These are phyloP conservation scores for Medakamo hakoo DNA, from an alignment of 139 green algal species.

Conservation along the genomic window DNA sequence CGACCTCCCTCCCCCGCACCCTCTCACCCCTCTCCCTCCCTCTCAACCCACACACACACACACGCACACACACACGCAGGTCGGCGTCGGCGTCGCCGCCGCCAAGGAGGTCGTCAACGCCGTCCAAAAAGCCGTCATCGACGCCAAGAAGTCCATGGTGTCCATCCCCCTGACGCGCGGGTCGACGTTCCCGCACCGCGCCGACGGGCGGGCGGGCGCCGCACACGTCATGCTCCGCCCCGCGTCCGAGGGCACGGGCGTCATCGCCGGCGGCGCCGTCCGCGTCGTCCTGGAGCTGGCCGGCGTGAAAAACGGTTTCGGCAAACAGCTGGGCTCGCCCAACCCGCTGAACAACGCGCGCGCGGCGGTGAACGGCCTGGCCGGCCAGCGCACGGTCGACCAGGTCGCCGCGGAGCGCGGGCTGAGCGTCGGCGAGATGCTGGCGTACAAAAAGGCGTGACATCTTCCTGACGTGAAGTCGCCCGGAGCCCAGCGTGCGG, in stretches of 20 bases:
- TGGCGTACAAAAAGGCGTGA: slow-evolving; percentile 10
- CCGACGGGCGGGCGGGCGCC: slow-evolving; percentile 63
- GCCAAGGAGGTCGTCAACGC: slow-evolving; percentile 73
- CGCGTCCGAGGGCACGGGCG: slow-evolving; percentile 75
- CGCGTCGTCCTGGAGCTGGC: slow-evolving; percentile 80
- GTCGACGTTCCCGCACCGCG: slow-evolving; percentile 62
- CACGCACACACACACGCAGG: slow-evolving; percentile 15
- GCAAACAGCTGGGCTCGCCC: slow-evolving; percentile 78
- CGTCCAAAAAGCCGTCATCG: slow-evolving; percentile 59
- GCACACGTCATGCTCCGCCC: slow-evolving; percentile 72
- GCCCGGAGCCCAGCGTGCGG: too few species aligned
- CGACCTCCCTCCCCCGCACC: too few species aligned
- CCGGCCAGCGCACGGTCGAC: slow-evolving; percentile 47
- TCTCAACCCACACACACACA: too few species aligned
- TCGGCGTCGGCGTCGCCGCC: slow-evolving; percentile 75
- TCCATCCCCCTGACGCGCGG: slow-evolving; percentile 38
- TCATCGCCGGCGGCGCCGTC: slow-evolving; percentile 61
- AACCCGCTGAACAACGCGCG: slow-evolving; percentile 89
- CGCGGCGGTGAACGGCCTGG: slow-evolving; percentile 53
- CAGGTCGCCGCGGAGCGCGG: slow-evolving; percentile 45
- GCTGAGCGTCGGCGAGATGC: slow-evolving; percentile 45
- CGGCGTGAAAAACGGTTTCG: slow-evolving; percentile 80
- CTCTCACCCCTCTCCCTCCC: too few species aligned
- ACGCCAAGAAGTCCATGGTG: slow-evolving; percentile 55
- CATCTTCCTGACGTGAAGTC: too few species aligned